Conservation (phyloP, 768 basidiomycete species). For the Sistotremastrum suecicum region DNA sequence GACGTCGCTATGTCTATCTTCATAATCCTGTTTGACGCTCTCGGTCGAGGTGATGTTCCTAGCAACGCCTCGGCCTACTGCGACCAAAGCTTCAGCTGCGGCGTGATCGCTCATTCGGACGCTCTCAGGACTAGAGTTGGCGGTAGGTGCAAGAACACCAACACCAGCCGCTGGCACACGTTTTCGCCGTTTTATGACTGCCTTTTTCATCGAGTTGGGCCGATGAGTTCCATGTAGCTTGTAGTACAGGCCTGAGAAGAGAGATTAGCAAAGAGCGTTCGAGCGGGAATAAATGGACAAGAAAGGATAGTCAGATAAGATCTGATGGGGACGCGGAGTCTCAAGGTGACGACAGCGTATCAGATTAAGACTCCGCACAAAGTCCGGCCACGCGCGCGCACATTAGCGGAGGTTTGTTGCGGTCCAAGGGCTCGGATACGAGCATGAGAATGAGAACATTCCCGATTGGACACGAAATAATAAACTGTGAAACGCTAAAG, state of each 20-base stretch:
- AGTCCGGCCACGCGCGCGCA: background rate
- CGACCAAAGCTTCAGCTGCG: conserved; percentile 78
- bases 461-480: conserved; percentile 15
- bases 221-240: conserved; percentile 96
- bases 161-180: conserved; percentile 77
- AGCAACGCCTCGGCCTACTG: conserved; percentile 42
- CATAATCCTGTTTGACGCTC: conserved; percentile 10
- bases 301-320: conserved; percentile 2
- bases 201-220: conserved; percentile 98
- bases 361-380: conserved; percentile 1
- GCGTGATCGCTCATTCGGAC: conserved; percentile 68
- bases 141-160: conserved; percentile 16
- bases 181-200: conserved; percentile 95
- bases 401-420: background rate
- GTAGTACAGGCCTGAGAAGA: conserved; percentile 75
- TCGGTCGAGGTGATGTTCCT: background rate
- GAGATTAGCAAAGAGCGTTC: conserved; percentile 8
- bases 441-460: conserved; percentile 13
- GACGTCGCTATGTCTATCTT: conserved; percentile 17
- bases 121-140: conserved; percentile 14
- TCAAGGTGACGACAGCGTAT: background rate
- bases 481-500: conserved; percentile 12
- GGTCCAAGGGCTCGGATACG: background rate
- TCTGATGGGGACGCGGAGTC: background rate
- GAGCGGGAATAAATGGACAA: conserved; percentile 4